Base-by-base conservation (phyloP, 768 basidiomycete species). In the Tricholoma matsutake region DNA sequence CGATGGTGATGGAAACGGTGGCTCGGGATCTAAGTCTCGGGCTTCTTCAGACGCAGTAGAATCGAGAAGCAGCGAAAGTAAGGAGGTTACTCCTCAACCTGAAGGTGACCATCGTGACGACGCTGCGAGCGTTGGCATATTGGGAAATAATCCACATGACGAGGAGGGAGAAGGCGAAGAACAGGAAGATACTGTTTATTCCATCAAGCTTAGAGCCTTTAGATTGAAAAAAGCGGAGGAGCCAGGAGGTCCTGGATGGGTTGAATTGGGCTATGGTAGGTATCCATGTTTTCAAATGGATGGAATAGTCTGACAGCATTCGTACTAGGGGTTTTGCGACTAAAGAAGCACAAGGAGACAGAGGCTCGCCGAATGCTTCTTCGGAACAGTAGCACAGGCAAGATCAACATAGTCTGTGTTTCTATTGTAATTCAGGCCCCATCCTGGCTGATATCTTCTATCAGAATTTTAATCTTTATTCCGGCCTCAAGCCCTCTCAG, bases 81-180 rank as follows among this genome's bases (percentile, higher is more conserved):
- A 51, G 20, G 60, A 57, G 7, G 61, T 2, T 32, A 53, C 51
- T 31, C 51, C 51, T n/a, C 51, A 53, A 20, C 51, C 51, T 53
- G 51, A 32, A 6, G 51, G 51, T 53, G 51, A 53, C 7, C 51
- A n/a, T 53, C 14, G 68, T 6, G 71, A 65, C 4, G 66, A 69
- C 35, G 68, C 59, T 14, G 59, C 62, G 31, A 70, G 67, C 51
- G 70, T 68, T 54, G 70, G 61, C 31, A 32, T 69, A n/a, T 55
- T 65, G 13, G 57, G 59, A 10, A 70, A 60, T n/a, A 72, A 74
- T 58, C 74, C 74, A n/a, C 84, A 88, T 63, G 89, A 90, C 64
- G 78, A 77, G 57, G 89, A 90, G 61, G 91, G 92, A 10, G 87
- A 87, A 66, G 92, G 92, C 29, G 92, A 94, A 73, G 89, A 94